These are phyloP conservation scores for Pestalotiopsis sp. DNA, from an alignment of 2,329 filamentous ascomycete genomes.

Conservation along the genomic window DNA sequence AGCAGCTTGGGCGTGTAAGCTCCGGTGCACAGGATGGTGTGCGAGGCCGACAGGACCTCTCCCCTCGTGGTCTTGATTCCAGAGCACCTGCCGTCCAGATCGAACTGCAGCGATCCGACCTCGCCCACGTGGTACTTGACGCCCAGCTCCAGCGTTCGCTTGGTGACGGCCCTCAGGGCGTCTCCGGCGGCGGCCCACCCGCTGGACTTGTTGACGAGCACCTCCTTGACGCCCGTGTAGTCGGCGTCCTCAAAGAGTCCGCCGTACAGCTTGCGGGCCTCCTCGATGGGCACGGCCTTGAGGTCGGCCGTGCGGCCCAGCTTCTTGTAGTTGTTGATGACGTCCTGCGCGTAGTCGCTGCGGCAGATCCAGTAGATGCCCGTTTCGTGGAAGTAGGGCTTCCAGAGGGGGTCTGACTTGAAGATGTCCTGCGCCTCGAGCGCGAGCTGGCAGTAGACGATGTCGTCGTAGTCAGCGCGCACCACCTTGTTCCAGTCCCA, in stretches of 20 bases:
- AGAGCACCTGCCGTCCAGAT: conserved; percentile 40
- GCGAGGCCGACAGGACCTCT: conserved; percentile 44
- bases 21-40: conserved; percentile 55
- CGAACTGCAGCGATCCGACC: conserved; percentile 46
- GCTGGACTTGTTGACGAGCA: conserved; percentile 60
- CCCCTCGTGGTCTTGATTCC: conserved; percentile 52
- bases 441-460: conserved; percentile 63
- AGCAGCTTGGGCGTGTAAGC: conserved; percentile 59
- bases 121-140: conserved; percentile 60
- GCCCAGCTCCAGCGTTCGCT: conserved; percentile 51
- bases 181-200: conserved; percentile 66
- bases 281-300: conserved; percentile 44
- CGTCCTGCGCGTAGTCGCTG: conserved; percentile 48
- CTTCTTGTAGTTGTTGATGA: conserved; percentile 53
- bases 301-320: conserved; percentile 40
- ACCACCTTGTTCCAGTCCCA: conserved; percentile 76
- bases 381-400: conserved; percentile 48
- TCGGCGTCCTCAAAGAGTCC: conserved; percentile 62
- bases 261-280: conserved; percentile 50
- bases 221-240: conserved; percentile 58
- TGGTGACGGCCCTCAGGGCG: conserved; percentile 53
- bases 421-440: conserved; percentile 65
- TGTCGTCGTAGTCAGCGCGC: conserved; percentile 66
- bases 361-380: conserved; percentile 57
- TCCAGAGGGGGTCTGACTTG: conserved; percentile 43